phyloP scores from a whole-genome alignment of 495 filamentous ascomycete genomes.

The Pseudoneurospora amorphoporcata region DNA sequence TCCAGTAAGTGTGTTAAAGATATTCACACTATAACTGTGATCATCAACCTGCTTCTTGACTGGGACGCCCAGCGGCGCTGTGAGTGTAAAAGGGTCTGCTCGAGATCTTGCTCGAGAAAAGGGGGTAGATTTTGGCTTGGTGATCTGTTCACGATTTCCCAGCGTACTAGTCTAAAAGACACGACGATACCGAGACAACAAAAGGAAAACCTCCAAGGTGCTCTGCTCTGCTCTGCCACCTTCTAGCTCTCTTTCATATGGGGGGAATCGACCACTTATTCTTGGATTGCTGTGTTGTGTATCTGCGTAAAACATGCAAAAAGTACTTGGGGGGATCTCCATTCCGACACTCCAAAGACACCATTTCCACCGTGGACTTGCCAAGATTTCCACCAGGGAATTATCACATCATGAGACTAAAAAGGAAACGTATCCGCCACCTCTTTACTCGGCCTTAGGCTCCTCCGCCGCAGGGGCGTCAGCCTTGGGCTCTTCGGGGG shows the following conservation, averaged over 20 bases:
- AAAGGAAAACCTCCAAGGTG: conserved; percentile 30
- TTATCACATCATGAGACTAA: conserved; percentile 24
- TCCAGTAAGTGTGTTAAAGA: neutral
- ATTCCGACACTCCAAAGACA: conserved; percentile 44
- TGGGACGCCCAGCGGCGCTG: neutral
- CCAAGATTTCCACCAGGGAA: conserved; percentile 28
- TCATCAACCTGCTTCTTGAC: neutral
- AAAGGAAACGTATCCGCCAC: conserved; percentile 13
- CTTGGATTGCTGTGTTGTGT: conserved; percentile 26
- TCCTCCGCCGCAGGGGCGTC: conserved; percentile 36
- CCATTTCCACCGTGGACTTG: conserved; percentile 33
- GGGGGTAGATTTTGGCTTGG: conserved; percentile 27
- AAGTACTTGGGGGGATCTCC: conserved; percentile 37
- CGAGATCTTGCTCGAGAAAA: conserved; percentile 6
- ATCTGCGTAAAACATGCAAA: conserved; percentile 43
- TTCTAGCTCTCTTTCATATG: conserved; percentile 12
- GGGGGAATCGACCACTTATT: conserved; percentile 29
- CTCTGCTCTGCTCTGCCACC: conserved; percentile 29
- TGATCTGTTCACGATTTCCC: conserved; percentile 29
- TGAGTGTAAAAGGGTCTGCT: neutral
- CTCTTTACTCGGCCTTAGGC: conserved; percentile 42
- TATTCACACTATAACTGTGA: neutral
- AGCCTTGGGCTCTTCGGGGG: conserved; percentile 37
- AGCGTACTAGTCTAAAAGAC: conserved; percentile 39
- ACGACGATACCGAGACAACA: conserved; percentile 32